These are phyloP conservation scores for Chionographis japonica DNA, from an alignment of 106 monocot genomes.

Conservation along the genomic window DNA sequence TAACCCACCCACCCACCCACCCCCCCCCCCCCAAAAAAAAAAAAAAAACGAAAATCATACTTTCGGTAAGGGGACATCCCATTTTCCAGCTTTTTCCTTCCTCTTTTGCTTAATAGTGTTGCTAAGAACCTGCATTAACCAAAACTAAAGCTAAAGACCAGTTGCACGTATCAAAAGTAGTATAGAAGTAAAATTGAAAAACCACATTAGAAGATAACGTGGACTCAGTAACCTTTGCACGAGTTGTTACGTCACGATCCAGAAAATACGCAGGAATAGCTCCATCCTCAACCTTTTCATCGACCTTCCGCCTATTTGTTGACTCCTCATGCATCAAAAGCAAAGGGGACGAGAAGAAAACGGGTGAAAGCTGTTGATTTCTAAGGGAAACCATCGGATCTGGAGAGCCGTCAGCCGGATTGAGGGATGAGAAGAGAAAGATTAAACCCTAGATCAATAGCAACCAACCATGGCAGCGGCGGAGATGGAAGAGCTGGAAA, in stretches of 20 bases:
- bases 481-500: too few species aligned
- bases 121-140: slow-evolving; percentile 34
- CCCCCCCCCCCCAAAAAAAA: too few species aligned
- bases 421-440: too few species aligned
- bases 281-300: slow-evolving; percentile 88
- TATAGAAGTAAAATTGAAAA: not conserved
- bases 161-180: not conserved
- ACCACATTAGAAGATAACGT: not conserved
- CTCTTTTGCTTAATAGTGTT: slow-evolving; percentile 54
- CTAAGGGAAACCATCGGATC: too few species aligned
- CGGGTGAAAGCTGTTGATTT: too few species aligned
- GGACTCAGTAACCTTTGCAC: slow-evolving; percentile 59
- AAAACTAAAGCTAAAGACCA: not conserved
- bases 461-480: too few species aligned
- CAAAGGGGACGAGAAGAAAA: not conserved
- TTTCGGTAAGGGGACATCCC: slow-evolving; percentile 51
- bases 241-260: slow-evolving; percentile 84
- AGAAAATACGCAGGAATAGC: slow-evolving; percentile 86
- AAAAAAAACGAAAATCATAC: not conserved
- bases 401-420: too few species aligned
- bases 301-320: slow-evolving; percentile 70
- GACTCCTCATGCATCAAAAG: slow-evolving; percentile 94
- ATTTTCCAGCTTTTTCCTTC: slow-evolving; percentile 57
- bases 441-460: too few species aligned
- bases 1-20: not conserved